Conservation (phyloP, 148 eudicot species). For the Fagopyrum tataricum region DNA sequence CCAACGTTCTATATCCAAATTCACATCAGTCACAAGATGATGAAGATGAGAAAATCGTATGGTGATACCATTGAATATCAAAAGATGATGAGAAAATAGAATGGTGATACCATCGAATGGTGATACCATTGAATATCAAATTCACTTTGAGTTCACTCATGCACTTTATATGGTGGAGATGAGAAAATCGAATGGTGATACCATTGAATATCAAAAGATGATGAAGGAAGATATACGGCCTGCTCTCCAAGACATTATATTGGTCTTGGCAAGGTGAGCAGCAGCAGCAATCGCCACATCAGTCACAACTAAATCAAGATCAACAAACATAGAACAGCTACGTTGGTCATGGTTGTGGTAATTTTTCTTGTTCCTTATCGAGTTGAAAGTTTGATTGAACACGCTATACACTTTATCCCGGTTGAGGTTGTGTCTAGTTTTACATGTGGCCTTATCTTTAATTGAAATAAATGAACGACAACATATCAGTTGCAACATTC, state of each 20-base stretch:
- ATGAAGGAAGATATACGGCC: conserved; percentile 63
- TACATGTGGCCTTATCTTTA: background rate
- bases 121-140: too few species aligned
- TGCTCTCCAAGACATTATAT: conserved; percentile 57
- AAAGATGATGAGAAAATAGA: too few species aligned
- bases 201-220: conserved; percentile 55
- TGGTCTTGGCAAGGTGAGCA: conserved; percentile 66
- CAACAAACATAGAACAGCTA: conserved; percentile 2
- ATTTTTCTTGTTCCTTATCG: background rate
- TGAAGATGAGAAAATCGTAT: too few species aligned
- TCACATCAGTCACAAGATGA: too few species aligned
- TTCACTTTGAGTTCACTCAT: conserved; percentile 53
- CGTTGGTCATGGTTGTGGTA: background rate
- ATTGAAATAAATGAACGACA: background rate
- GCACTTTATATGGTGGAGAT: conserved; percentile 56
- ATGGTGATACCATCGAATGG: too few species aligned
- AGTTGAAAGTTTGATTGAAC: background rate
- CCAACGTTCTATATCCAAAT: too few species aligned
- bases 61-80: too few species aligned
- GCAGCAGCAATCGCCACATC: conserved; percentile 16
- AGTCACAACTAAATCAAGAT: conserved; percentile 14
- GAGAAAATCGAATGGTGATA: conserved; percentile 70
- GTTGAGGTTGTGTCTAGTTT: background rate
- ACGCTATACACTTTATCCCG: background rate
- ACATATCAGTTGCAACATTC: background rate